Percentiles rank a stretch among this genome's conserved stretches.
Conservation (phyloP, 345 rosid genomes). For the Psidium friedrichsthalianum region DNA sequence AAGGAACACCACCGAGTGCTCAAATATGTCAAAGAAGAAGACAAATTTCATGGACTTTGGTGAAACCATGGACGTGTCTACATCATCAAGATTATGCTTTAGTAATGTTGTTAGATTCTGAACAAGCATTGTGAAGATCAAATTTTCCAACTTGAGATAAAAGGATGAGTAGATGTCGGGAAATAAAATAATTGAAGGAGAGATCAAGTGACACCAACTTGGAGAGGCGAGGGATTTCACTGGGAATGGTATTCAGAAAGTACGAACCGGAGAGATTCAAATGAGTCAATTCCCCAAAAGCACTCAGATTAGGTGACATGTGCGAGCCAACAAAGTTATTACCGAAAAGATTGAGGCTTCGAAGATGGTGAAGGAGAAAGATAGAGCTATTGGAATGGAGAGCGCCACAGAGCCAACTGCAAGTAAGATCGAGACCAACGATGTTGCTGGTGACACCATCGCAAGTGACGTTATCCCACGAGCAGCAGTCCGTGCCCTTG, state of each 20-base stretch:
- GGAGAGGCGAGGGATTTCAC: background rate
- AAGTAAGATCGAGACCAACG: background rate
- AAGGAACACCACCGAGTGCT: background rate
- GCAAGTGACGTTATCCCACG: background rate
- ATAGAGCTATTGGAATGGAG: background rate
- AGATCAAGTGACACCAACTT: background rate
- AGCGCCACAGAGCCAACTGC: background rate
- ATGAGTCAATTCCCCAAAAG: background rate
- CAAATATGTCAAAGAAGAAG: background rate
- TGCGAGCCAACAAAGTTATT: background rate
- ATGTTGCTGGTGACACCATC: background rate
- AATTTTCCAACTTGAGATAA: background rate
- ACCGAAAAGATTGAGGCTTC: background rate
- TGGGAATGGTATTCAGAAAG: background rate
- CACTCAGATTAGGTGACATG: background rate
- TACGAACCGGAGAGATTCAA: background rate
- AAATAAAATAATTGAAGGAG: accelerated
- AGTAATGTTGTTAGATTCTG: background rate
- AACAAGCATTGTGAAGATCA: background rate
- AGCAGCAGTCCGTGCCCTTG: background rate
- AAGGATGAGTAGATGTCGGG: accelerated
- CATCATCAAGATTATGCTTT: background rate
- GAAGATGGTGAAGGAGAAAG: background rate
- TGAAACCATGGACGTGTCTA: too few relatives aligned
- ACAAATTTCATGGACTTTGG: too few relatives aligned